Percentiles rank a stretch among this genome's conserved stretches.
Evolutionary conservation across 1,139 yeast genomes (phyloP).

Genomic region (Geotrichum siamense): DNA sequence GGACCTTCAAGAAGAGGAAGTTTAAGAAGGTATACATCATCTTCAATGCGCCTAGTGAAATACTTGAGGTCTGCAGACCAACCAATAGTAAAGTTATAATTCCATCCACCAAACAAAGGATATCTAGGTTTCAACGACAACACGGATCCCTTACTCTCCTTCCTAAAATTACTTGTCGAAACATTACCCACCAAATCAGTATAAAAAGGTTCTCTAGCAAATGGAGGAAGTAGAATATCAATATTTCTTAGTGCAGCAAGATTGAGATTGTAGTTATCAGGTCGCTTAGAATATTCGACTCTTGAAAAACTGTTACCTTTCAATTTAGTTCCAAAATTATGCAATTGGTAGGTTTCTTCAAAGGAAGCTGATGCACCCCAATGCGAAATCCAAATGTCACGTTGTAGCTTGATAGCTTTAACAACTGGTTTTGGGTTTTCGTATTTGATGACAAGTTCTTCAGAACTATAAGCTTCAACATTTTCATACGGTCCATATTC

Average conservation of each 20-base stretch:
- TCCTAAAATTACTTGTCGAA: conserved; percentile 58
- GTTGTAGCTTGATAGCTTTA: conserved; percentile 50
- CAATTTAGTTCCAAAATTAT: conserved; percentile 68
- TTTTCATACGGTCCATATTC: conserved; percentile 51
- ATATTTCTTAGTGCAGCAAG: conserved; percentile 35
- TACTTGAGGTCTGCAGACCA: conserved; percentile 62
- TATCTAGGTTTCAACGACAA: conserved; percentile 74
- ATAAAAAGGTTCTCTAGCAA: conserved; percentile 58
- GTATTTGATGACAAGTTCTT: conserved; percentile 51
- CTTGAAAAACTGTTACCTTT: conserved; percentile 55
- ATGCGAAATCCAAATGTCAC: conserved; percentile 81
- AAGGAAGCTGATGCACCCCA: conserved; percentile 58
- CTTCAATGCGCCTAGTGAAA: conserved; percentile 39
- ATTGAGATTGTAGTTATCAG: conserved; percentile 28
- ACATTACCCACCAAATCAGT: conserved; percentile 92
- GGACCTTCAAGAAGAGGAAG: conserved; percentile 75
- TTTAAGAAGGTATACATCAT: conserved; percentile 53
- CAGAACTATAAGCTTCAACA: conserved; percentile 43
- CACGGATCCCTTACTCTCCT: conserved; percentile 29
- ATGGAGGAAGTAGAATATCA: conserved; percentile 49
- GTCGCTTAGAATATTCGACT: conserved; percentile 57
- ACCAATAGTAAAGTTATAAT: conserved; percentile 89
- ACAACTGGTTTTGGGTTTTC: conserved; percentile 62
- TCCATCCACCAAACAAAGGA: conserved; percentile 96
- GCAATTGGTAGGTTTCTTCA: conserved; percentile 80